Evolutionary conservation across 2,329 filamentous ascomycete genomes (phyloP).

Genomic region (Fusarium sp.): DNA sequence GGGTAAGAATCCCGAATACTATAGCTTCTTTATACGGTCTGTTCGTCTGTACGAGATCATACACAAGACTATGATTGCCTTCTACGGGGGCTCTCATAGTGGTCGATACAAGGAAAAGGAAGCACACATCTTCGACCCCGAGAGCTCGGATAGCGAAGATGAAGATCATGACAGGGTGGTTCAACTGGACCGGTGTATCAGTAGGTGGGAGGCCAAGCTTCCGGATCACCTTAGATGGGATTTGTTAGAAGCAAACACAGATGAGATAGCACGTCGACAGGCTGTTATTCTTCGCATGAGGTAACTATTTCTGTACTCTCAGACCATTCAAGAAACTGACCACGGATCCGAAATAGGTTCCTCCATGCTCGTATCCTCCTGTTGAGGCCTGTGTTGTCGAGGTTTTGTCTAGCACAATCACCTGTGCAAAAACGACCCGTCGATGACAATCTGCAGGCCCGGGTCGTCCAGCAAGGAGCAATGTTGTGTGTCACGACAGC

Average conservation of each 20-base stretch:
- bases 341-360: constrained; percentile 32
- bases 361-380: constrained; percentile 50
- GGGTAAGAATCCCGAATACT: constrained; percentile 16
- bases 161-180: constrained; percentile 47
- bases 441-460: constrained; percentile 39
- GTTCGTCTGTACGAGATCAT: constrained; percentile 52
- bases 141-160: constrained; percentile 19
- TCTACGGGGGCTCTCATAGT: constrained; percentile 40
- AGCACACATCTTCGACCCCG: constrained; percentile 5
- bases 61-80: constrained; percentile 44
- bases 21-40: constrained; percentile 49
- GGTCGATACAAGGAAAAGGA: constrained; percentile 14
- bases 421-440: constrained; percentile 11
- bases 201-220: constrained; percentile 46
- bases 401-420: constrained; percentile 46
- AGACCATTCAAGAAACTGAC: not conserved
- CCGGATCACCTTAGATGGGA: constrained; percentile 42
- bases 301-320: constrained; percentile 26
- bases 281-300: constrained; percentile 48
- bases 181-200: constrained; percentile 46
- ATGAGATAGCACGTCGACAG: constrained; percentile 46
- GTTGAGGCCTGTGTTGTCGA: constrained; percentile 46
- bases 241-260: constrained; percentile 13
- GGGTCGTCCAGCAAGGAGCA: constrained; percentile 48
- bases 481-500: constrained; percentile 49